Evolutionary conservation across 495 filamentous ascomycete species (phyloP).

Genomic region (Neurospora intermedia): DNA sequence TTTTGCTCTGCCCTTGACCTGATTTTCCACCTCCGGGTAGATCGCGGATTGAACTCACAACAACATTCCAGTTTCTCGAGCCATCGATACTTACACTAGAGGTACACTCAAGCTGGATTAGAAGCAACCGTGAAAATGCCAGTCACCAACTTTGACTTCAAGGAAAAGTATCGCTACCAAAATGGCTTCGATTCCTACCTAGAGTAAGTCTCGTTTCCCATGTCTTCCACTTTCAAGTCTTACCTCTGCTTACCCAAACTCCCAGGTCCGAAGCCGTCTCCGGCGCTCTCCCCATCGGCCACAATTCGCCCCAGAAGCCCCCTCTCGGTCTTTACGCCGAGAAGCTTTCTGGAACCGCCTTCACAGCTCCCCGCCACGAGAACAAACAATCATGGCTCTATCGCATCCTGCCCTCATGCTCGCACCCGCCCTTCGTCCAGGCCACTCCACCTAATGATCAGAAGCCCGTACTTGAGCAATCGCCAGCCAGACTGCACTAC

Average conservation of each 20-base stretch:
- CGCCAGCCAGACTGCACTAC: conserved; percentile 42
- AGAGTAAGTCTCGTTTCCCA: conserved; percentile 36
- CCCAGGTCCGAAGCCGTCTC: conserved; percentile 36
- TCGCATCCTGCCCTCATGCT: conserved; percentile 72
- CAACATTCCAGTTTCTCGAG: not conserved
- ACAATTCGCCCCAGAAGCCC: conserved; percentile 84
- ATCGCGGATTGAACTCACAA: too few species aligned
- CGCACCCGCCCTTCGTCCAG: conserved; percentile 63
- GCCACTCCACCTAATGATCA: conserved; percentile 17
- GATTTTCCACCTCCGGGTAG: not conserved
- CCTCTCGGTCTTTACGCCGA: conserved; percentile 80
- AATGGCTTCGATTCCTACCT: conserved; percentile 58
- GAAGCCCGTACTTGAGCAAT: not conserved
- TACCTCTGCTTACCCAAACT: not conserved
- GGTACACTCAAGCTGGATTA: not conserved
- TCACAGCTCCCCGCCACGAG: conserved; percentile 80
- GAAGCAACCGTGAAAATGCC: conserved; percentile 36
- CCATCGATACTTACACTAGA: not conserved
- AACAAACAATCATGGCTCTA: conserved; percentile 96
- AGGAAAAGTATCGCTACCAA: conserved; percentile 53
- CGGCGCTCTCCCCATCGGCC: conserved; percentile 44
- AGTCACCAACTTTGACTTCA: conserved; percentile 42
- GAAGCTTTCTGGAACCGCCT: conserved; percentile 88
- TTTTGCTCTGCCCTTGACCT: not conserved
- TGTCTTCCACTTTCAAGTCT: not conserved